Evolutionary conservation across 1,284 basidiomycete genomes (phyloP).

Genomic region (Ceratobasidium sp.): DNA sequence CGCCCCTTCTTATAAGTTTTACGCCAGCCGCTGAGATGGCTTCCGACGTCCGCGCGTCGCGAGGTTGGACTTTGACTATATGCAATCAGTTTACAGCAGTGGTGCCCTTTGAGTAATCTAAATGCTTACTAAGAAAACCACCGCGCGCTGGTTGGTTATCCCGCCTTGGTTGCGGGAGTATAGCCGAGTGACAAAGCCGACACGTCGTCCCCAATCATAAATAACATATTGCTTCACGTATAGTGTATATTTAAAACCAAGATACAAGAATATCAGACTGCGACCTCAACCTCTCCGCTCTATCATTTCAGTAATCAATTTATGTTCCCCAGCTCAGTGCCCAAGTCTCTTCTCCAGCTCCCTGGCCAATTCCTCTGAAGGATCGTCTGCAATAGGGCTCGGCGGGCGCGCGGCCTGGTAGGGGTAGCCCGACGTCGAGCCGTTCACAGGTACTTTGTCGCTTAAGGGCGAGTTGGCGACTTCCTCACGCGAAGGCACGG

Average conservation of each 20-base stretch:
- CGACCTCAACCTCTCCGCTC: not conserved
- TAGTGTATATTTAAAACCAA: slow-evolving; percentile 1
- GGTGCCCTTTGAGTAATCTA: too few species aligned
- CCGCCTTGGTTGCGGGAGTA: too few species aligned
- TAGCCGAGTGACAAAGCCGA: too few species aligned
- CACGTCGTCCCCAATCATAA: too few species aligned
- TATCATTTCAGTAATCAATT: not conserved
- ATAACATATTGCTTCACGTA: not conserved
- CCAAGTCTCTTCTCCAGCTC: slow-evolving; percentile 71
- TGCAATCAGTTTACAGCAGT: too few species aligned
- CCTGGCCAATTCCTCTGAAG: slow-evolving; percentile 84
- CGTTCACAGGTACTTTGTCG: slow-evolving; percentile 71
- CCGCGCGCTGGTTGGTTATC: too few species aligned
- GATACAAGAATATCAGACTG: not conserved
- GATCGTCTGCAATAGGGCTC: slow-evolving; percentile 81
- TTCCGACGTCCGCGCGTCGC: too few species aligned
- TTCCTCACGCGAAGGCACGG: slow-evolving; percentile 80
- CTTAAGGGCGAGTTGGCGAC: slow-evolving; percentile 78
- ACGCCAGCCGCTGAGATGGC: too few species aligned
- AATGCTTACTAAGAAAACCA: too few species aligned
- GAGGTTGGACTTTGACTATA: too few species aligned
- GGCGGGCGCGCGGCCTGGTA: slow-evolving; percentile 53
- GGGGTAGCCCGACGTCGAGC: slow-evolving; percentile 75
- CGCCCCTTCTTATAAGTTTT: slow-evolving; percentile 3
- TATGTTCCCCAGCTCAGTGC: not conserved